phyloP scores from a whole-genome alignment of 768 basidiomycete species.

The Vishniacozyma victoriae region DNA sequence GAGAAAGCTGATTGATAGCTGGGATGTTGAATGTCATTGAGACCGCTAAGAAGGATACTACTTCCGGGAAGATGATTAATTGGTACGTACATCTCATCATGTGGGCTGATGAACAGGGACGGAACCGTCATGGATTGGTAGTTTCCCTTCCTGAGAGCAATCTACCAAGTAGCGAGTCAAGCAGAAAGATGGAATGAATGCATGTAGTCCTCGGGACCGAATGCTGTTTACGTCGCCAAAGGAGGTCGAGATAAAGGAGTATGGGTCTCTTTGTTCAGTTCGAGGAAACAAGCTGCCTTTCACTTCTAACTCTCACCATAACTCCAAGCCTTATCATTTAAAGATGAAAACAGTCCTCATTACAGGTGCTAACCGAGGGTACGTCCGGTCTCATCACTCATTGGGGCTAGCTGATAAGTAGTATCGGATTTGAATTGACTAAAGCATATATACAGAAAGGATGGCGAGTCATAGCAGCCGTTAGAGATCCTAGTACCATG shows the following conservation, averaged over 20 bases:
- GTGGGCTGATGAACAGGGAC: not conserved
- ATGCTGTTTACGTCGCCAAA: too few relatives aligned
- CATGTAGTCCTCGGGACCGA: too few relatives aligned
- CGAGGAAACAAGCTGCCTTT: too few relatives aligned
- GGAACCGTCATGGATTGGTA: not conserved
- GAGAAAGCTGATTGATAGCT: not conserved
- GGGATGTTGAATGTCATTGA: not conserved
- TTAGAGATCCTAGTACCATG: constrained; percentile 2
- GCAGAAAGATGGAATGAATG: too few relatives aligned
- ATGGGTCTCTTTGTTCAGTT: too few relatives aligned
- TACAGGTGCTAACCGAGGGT: constrained; percentile 17
- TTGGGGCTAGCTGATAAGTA: too few relatives aligned
- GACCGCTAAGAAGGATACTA: not conserved
- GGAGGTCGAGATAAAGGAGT: too few relatives aligned
- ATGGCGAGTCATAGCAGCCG: constrained; percentile 11
- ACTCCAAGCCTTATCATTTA: too few relatives aligned
- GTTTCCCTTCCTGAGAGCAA: too few relatives aligned
- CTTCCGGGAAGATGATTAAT: not conserved
- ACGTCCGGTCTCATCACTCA: too few relatives aligned
- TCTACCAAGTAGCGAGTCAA: too few relatives aligned
- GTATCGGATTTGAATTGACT: constrained; percentile 4
- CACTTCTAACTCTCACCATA: too few relatives aligned
- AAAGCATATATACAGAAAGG: constrained; percentile 1
- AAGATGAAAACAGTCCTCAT: constrained; percentile 11
- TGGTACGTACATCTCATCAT: not conserved